Base-by-base conservation (phyloP, 2,329 filamentous ascomycete species). In the Fusarium miscanthi region DNA sequence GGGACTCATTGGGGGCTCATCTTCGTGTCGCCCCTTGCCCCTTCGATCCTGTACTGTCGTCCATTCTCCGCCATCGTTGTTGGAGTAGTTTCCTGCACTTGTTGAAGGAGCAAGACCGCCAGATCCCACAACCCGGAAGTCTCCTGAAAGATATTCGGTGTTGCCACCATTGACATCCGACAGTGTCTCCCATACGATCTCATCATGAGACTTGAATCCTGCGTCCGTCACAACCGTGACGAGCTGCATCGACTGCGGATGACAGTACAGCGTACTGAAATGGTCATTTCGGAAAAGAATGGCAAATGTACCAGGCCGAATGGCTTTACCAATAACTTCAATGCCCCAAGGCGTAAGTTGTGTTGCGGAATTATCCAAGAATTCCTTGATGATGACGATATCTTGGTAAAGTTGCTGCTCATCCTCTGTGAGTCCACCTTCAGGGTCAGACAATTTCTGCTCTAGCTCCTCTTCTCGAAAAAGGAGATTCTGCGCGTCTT, bases 281-380 rank as follows among this genome's bases (percentile, higher is more conserved):
- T 99, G 96, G 78, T 99, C 95, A 77, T 99, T 99, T 31, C 96
- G 90, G 84, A 99, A 99, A 3, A 99, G 83, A 54, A 99, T 98
- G 1, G 94, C 94, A 69, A 98, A 89, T 3, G 92, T 90, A 4
- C 94, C 95, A 2, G 94, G 92, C 17, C 88, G 84, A 63, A 98
- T 87, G 10, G 88, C 90, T 56, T 89, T 88, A 2, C 87, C 87
- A 42, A 98, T 91, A 3, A 93, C 89, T 42, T 93, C 88, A 5
- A 99, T 86, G 0, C 96, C 96, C 81, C 92, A 92, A 0, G 89
- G 85, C 0, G 96, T 98, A 27, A 99, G 85, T 77, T 99, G 96
- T 1, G 96, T 98, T 1, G 94, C 92, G 68, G 94, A 95, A 3
- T 86, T 87, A 7, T 86, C 84, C n/a, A 98, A 85, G 74, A 97